A percentile compares a stretch with the other conserved stretches of the same genome.
phyloP scores from a whole-genome alignment of 805 yeast genomes.

The Debaryomyces castellii region DNA sequence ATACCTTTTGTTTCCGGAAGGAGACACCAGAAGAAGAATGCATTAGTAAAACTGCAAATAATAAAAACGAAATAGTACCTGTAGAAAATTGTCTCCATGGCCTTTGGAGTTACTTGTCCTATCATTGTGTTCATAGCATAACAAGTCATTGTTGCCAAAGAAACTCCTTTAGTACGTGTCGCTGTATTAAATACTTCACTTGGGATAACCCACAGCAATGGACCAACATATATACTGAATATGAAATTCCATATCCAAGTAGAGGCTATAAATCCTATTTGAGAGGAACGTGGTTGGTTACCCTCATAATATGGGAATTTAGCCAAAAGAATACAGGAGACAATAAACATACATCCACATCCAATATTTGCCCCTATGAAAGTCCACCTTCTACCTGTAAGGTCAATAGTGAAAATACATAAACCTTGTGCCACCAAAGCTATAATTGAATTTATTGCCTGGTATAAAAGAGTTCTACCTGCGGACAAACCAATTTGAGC shows the following conservation, averaged over 20 bases:
- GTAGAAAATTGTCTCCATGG: constrained; percentile 22
- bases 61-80: constrained; percentile 20
- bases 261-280: constrained; percentile 22
- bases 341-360: constrained; percentile 13
- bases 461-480: constrained; percentile 1
- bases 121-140: constrained; percentile 34
- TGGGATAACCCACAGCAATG: constrained; percentile 10
- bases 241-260: constrained; percentile 26
- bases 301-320: constrained; percentile 15
- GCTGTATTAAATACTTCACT: constrained; percentile 3
- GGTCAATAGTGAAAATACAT: constrained; percentile 15
- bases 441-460: constrained; percentile 16
- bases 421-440: constrained; percentile 18
- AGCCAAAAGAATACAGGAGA: constrained; percentile 18
- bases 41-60: constrained; percentile 21
- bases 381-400: constrained; percentile 19
- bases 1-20: constrained; percentile 29
- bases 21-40: constrained; percentile 28
- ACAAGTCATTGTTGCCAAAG: constrained; percentile 21
- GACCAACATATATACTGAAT: constrained; percentile 21
- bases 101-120: constrained; percentile 28
- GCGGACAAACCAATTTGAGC: constrained; percentile 8
- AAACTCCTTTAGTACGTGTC: constrained; percentile 1
- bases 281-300: constrained; percentile 15
- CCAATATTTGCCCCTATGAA: constrained; percentile 8